Evolutionary conservation across 1,284 basidiomycete species (phyloP), one percentile per base, ranked within the genome.

Genomic region (Ceratobasidium papillatum): DNA sequence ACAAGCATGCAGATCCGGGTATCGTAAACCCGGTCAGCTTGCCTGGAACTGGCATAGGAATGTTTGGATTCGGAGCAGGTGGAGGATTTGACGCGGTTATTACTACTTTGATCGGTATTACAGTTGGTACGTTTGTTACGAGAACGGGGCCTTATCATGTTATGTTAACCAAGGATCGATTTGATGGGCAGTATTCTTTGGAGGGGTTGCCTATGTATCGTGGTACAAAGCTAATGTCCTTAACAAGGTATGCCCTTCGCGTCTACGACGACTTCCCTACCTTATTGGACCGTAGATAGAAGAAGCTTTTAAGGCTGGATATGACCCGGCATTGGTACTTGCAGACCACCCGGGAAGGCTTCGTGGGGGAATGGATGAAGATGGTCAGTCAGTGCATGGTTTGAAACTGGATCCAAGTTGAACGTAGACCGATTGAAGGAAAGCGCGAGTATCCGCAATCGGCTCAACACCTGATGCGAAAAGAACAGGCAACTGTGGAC

Each of bases 191-290:
- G 88, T 91, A 3, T 91, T 92, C 78, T 77, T 88, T 30, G 91
- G 91, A 30, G 93, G 94, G 68, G 83, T 92, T 17, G 87, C 86
- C 12, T 94, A 94, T 81, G 82, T 93, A 66, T 83, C 84, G 38
- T 94, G 90, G 90, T 94, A 94, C 83, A 94, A 94, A 82, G 87
- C 87, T 77, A 89, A 90, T 79, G 92, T 94, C 11, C 84, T 94
- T n/a, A 84, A 88, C 80, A 90, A 94, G 85, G 93, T 91, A 71
- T 69, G 80, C 76, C 75, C 74, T 77, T 12, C 54, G 58, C 11
- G 19, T 38, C n/a, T 45, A n/a, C 34, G 82, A 80, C 25, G 80
- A 81, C 74, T 78, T 80, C 68, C 69, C 3, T 41, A 17, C 19
- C 43, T 49, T 19, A 34, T n/a, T 30, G 68, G 51, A 47, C 75